Conservation (phyloP, 805 yeast species). For the Priceomyces carsonii region DNA sequence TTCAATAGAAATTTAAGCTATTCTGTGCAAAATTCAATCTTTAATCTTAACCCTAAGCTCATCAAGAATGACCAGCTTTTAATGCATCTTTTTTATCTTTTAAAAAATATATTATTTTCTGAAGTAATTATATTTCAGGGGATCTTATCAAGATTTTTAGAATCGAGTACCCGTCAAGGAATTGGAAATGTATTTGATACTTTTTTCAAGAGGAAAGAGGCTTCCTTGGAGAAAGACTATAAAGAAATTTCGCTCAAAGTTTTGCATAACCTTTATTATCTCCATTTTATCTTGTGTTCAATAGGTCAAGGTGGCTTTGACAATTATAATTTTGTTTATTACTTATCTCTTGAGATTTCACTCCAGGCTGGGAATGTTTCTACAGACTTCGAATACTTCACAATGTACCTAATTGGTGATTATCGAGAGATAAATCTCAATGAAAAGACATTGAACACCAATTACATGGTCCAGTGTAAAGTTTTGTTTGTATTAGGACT, state of each 20-base stretch:
- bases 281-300: conserved; percentile 49
- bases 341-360: conserved; percentile 44
- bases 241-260: conserved; percentile 28
- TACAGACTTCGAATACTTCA: conserved; percentile 30
- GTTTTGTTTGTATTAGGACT: conserved; percentile 47
- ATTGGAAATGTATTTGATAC: not conserved
- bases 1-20: conserved; percentile 27
- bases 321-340: conserved; percentile 59
- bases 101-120: conserved; percentile 47
- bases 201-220: conserved; percentile 3
- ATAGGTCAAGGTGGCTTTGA: conserved; percentile 69
- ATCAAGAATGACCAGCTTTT: conserved; percentile 9
- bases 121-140: conserved; percentile 54
- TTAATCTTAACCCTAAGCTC: conserved; percentile 12
- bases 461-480: conserved; percentile 35
- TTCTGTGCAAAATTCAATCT: conserved; percentile 14
- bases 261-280: conserved; percentile 41
- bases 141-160: conserved; percentile 38
- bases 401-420: conserved; percentile 30
- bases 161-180: conserved; percentile 3
- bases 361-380: conserved; percentile 22
- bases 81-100: conserved; percentile 34
- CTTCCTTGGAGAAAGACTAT: conserved; percentile 24
- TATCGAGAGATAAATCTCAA: conserved; percentile 35
- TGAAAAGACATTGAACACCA: conserved; percentile 23